Evolutionary conservation across 2,329 filamentous ascomycete species (phyloP).

Genomic region (Colletotrichum horii): DNA sequence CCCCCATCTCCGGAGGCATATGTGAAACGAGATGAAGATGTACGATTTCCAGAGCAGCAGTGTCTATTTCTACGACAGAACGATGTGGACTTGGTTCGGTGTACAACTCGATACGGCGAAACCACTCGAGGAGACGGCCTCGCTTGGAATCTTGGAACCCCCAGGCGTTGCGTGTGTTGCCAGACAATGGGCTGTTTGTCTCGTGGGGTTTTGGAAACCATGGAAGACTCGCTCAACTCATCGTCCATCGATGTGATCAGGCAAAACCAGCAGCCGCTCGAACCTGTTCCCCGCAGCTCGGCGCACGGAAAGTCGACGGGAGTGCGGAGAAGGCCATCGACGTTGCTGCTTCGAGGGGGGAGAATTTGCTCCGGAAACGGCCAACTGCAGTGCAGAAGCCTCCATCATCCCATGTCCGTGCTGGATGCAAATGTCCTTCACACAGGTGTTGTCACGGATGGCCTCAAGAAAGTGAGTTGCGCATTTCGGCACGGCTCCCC

Average conservation of each 20-base stretch:
- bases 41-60: neutral
- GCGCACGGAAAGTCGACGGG: neutral
- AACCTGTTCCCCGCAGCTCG: neutral
- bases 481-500: neutral
- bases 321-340: constrained; percentile 11
- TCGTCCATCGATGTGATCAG: neutral
- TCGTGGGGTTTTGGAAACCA: neutral
- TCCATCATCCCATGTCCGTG: neutral
- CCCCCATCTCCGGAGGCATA: neutral
- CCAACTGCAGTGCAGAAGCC: neutral
- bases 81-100: neutral
- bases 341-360: neutral
- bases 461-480: neutral
- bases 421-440: neutral
- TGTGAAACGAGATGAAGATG: neutral
- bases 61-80: neutral
- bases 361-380: constrained; percentile 14
- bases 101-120: neutral
- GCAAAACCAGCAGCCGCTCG: neutral
- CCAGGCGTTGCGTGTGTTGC: neutral
- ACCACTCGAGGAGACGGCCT: neutral
- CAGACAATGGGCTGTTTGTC: neutral
- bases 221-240: neutral
- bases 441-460: neutral
- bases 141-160: neutral